Evolutionary conservation across 2,329 filamentous ascomycete genomes (phyloP).

Genomic region (Ceratocystis huliohia): DNA sequence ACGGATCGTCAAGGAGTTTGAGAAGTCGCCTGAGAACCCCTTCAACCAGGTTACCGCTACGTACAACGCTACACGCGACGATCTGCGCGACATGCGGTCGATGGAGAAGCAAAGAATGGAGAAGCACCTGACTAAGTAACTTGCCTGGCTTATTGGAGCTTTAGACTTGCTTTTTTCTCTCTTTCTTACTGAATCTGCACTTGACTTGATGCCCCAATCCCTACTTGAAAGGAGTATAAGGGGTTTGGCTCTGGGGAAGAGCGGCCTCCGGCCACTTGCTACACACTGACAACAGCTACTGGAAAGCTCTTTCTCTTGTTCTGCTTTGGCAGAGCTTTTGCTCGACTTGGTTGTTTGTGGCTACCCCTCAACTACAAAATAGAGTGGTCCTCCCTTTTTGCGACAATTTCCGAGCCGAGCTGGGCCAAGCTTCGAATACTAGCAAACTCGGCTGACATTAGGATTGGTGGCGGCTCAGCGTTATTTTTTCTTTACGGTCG

Average conservation of each 20-base stretch:
- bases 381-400: background rate
- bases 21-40: conserved; percentile 87
- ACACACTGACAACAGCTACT: too few species aligned
- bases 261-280: too few species aligned
- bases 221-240: too few species aligned
- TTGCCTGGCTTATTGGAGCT: conserved; percentile 5
- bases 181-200: background rate
- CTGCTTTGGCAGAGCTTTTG: too few species aligned
- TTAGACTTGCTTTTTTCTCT: background rate
- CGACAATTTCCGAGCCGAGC: background rate
- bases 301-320: too few species aligned
- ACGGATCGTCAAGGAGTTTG: conserved; percentile 79
- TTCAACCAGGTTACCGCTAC: conserved; percentile 71
- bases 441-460: too few species aligned
- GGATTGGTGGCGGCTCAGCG: background rate
- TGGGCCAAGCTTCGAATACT: background rate
- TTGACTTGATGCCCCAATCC: too few species aligned
- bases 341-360: too few species aligned
- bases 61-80: conserved; percentile 69
- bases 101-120: conserved; percentile 65
- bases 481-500: background rate
- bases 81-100: conserved; percentile 53
- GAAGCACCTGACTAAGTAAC: conserved; percentile 42
- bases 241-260: too few species aligned
- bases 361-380: background rate